phyloP scores from a whole-genome alignment of 2,329 filamentous ascomycete species.

The Fusarium sp. region DNA sequence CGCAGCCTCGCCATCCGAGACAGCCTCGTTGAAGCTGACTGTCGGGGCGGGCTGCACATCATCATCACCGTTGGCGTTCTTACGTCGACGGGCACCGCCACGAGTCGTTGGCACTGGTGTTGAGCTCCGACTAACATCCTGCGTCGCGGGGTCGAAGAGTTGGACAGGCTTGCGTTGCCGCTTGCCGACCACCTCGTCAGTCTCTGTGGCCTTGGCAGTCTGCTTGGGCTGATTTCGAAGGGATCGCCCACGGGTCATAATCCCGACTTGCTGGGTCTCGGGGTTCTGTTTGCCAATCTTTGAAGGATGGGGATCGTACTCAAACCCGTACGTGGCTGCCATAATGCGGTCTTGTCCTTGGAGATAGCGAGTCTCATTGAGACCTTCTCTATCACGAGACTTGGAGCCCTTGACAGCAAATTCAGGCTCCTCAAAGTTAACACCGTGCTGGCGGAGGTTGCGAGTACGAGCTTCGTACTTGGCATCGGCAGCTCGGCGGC shows the following conservation, averaged over 20 bases:
- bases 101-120: constrained; percentile 59
- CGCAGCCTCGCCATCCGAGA: constrained; percentile 50
- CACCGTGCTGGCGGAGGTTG: constrained; percentile 56
- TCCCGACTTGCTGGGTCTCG: constrained; percentile 63
- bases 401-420: constrained; percentile 68
- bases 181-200: constrained; percentile 65
- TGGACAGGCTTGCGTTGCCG: constrained; percentile 65
- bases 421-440: constrained; percentile 63
- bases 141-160: constrained; percentile 63
- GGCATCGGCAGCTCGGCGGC: constrained; percentile 62
- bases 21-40: constrained; percentile 52
- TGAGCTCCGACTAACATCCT: constrained; percentile 64
- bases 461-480: constrained; percentile 61
- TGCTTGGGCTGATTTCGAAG: constrained; percentile 69
- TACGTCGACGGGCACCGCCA: constrained; percentile 50
- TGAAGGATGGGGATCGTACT: constrained; percentile 69
- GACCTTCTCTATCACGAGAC: constrained; percentile 59
- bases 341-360: constrained; percentile 69
- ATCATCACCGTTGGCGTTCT: constrained; percentile 49
- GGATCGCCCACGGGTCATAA: constrained; percentile 64
- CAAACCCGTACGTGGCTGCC: constrained; percentile 71
- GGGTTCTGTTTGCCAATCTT: constrained; percentile 72
- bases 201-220: constrained; percentile 70
- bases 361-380: constrained; percentile 60
- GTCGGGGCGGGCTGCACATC: constrained; percentile 47